These are phyloP conservation scores for Colletotrichum endophyticum DNA, from an alignment of 2,329 filamentous ascomycete species.

Conservation along the genomic window DNA sequence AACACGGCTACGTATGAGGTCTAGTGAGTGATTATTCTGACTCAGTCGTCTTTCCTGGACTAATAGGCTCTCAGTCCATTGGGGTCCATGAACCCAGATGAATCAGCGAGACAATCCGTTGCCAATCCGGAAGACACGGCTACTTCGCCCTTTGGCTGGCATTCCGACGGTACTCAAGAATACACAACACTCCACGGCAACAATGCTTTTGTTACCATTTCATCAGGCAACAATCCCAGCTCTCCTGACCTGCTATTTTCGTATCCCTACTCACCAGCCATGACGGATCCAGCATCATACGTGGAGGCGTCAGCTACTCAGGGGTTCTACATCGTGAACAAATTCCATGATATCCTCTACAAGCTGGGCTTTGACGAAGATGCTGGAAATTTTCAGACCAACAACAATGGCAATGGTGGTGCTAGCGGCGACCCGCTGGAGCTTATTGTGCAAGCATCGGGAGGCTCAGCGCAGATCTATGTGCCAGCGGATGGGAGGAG, in stretches of 20 bases:
- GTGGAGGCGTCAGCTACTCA: conserved; percentile 61
- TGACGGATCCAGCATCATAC: conserved; percentile 45
- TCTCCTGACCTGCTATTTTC: background rate
- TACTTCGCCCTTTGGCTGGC: conserved; percentile 57
- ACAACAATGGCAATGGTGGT: conserved; percentile 61
- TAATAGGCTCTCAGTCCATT: background rate
- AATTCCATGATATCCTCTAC: conserved; percentile 64
- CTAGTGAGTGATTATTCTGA: background rate
- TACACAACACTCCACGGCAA: conserved; percentile 63
- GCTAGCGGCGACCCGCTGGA: conserved; percentile 56
- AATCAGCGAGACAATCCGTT: background rate
- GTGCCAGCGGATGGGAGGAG: background rate
- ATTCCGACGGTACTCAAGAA: conserved; percentile 47
- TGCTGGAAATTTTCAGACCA: conserved; percentile 64
- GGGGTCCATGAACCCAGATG: background rate
- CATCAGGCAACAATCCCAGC: background rate
- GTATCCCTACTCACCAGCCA: conserved; percentile 36
- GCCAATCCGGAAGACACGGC: background rate
- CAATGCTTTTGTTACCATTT: conserved; percentile 50
- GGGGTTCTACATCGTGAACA: conserved; percentile 66
- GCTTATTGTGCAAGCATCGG: conserved; percentile 51
- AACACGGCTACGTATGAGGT: background rate
- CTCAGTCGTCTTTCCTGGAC: background rate
- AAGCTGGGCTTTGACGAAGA: conserved; percentile 61
- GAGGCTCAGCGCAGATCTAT: conserved; percentile 24